phyloP scores from a whole-genome alignment of 1,139 yeast species.

The Cylindricascospora bacillispora region DNA sequence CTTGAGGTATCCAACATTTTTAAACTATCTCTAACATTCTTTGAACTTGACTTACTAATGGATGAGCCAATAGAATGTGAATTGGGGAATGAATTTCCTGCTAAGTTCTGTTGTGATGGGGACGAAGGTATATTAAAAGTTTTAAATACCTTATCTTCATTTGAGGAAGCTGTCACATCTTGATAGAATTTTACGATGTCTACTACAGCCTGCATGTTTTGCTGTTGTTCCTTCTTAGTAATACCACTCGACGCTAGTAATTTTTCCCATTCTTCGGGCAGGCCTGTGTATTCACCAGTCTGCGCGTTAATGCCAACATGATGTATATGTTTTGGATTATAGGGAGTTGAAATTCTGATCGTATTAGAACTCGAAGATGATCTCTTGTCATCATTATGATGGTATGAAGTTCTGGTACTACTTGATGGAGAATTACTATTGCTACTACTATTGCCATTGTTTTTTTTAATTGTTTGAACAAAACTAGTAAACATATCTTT shows the following conservation, averaged over 20 bases:
- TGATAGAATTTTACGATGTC: constrained; percentile 86
- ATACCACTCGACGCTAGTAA: constrained; percentile 78
- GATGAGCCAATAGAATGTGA: too few species aligned
- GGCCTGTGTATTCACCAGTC: constrained; percentile 79
- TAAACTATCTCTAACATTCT: background rate
- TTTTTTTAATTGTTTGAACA: constrained; percentile 32
- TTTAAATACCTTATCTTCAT: constrained; percentile 59
- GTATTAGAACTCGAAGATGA: constrained; percentile 23
- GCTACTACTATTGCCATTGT: constrained; percentile 15
- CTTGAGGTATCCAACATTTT: background rate
- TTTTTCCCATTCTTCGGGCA: constrained; percentile 87
- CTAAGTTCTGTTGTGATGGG: too few species aligned
- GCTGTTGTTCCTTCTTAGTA: constrained; percentile 69
- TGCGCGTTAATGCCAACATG: constrained; percentile 82
- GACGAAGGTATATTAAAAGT: constrained; percentile 37
- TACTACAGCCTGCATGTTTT: constrained; percentile 88
- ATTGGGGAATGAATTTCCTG: too few species aligned
- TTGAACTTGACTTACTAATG: background rate
- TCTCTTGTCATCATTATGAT: constrained; percentile 3
- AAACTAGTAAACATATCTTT: constrained; percentile 39
- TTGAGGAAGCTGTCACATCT: constrained; percentile 43
- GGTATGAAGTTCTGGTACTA: constrained; percentile 14
- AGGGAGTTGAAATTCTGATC: constrained; percentile 83
- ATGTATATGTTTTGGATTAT: constrained; percentile 79
- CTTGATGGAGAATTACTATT: constrained; percentile 12